A percentile compares a stretch with the other conserved stretches of the same genome.
phyloP scores from a whole-genome alignment of 1,284 basidiomycete genomes.

The Athelia psychrophila region DNA sequence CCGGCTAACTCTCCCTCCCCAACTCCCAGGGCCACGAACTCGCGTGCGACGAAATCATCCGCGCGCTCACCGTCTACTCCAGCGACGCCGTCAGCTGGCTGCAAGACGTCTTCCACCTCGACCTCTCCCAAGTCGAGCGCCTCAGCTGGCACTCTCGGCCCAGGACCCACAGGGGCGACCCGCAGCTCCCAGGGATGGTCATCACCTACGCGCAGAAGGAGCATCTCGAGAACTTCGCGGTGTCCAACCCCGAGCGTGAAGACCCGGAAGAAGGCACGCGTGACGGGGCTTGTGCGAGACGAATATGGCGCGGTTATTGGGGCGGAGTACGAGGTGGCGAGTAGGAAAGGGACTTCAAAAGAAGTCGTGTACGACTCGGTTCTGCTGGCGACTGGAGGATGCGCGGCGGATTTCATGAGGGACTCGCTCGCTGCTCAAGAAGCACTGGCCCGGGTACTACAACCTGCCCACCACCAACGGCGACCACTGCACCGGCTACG shows the following conservation, averaged over 20 bases:
- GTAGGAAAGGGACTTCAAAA: constrained; percentile 60
- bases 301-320: constrained; percentile 62
- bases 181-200: constrained; percentile 81
- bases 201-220: constrained; percentile 85
- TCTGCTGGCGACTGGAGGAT: constrained; percentile 84
- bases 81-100: constrained; percentile 87
- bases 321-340: constrained; percentile 80
- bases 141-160: constrained; percentile 82
- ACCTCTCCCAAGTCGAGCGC: constrained; percentile 80
- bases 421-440: constrained; percentile 70
- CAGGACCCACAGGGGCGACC: constrained; percentile 80
- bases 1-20: no score
- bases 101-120: constrained; percentile 68
- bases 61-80: constrained; percentile 79
- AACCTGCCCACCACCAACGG: constrained; percentile 83
- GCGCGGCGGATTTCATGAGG: constrained; percentile 80
- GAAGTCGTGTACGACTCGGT: constrained; percentile 73
- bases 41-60: constrained; percentile 82
- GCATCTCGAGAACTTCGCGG: constrained; percentile 72
- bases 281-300: constrained; percentile 67
- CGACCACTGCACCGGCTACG: constrained; percentile 83
- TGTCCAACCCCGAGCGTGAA: constrained; percentile 67
- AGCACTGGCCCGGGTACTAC: constrained; percentile 77
- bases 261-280: constrained; percentile 78
- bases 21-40: no score